phyloP scores from a whole-genome alignment of 2,329 filamentous ascomycete species.

The Arthrobotrys entomopaga region DNA sequence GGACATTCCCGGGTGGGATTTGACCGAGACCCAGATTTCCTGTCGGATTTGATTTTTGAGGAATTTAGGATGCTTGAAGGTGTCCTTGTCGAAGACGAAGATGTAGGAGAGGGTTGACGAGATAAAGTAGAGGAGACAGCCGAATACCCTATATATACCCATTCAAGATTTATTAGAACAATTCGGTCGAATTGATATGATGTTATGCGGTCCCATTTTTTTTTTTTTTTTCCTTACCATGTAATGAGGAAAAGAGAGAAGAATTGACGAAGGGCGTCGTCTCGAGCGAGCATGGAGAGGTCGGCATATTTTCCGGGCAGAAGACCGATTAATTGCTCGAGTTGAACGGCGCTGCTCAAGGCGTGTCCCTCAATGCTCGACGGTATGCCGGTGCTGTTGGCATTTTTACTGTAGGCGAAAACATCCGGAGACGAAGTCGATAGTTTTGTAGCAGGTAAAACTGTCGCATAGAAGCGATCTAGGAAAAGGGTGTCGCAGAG shows the following conservation, averaged over 20 bases:
- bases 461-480: slow-evolving; percentile 79
- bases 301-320: slow-evolving; percentile 80
- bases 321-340: slow-evolving; percentile 66
- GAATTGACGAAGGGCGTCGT: slow-evolving; percentile 79
- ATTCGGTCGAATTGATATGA: slow-evolving; percentile 60
- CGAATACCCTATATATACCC: slow-evolving; percentile 75
- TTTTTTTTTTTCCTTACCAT: slow-evolving; percentile 68
- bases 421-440: slow-evolving; percentile 65
- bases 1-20: slow-evolving; percentile 82
- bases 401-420: slow-evolving; percentile 64
- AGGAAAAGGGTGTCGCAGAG: slow-evolving; percentile 81
- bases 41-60: slow-evolving; percentile 90
- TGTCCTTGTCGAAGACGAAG: slow-evolving; percentile 91
- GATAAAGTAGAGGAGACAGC: slow-evolving; percentile 82
- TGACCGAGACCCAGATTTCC: slow-evolving; percentile 83
- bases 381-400: slow-evolving; percentile 69
- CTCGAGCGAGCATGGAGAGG: slow-evolving; percentile 78
- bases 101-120: slow-evolving; percentile 84
- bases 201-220: too few species aligned
- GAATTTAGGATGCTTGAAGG: slow-evolving; percentile 89
- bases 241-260: slow-evolving; percentile 83
- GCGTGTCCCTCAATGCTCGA: slow-evolving; percentile 20
- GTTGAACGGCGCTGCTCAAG: slow-evolving; percentile 38
- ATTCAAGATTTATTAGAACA: neutral
- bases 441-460: slow-evolving; percentile 63